Evolutionary conservation across 2,329 filamentous ascomycete species (phyloP).

Genomic region (Grosmannia serpens): DNA sequence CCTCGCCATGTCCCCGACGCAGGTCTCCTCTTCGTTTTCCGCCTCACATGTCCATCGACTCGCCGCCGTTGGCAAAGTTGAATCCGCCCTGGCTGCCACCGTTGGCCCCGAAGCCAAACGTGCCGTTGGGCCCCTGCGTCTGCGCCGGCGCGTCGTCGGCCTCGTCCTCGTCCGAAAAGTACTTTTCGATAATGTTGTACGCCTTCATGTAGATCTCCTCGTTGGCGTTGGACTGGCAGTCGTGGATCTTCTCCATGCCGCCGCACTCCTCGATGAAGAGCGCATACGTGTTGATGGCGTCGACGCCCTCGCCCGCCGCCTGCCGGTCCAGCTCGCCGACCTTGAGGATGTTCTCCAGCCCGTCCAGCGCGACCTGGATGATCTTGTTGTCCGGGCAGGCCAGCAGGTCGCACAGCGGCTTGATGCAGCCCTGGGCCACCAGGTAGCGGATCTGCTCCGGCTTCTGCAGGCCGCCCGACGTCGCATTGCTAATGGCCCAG

Average conservation of each 20-base stretch:
- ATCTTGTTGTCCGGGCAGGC: conserved; percentile 99
- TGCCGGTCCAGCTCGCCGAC: conserved; percentile 98
- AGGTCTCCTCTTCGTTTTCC: background rate
- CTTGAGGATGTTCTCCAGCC: conserved; percentile 98
- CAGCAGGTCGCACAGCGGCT: conserved; percentile 89
- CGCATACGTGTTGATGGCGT: conserved; percentile 89
- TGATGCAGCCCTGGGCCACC: conserved; percentile 89
- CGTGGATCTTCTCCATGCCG: conserved; percentile 99
- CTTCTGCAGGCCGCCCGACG: conserved; percentile 94
- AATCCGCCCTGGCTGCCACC: conserved; percentile 62
- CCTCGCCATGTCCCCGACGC: too few relatives aligned
- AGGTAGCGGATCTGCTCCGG: conserved; percentile 97
- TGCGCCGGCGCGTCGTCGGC: conserved; percentile 72
- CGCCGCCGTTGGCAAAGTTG: conserved; percentile 72
- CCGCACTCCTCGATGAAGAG: conserved; percentile 97
- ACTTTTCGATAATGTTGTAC: conserved; percentile 99
- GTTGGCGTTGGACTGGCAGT: conserved; percentile 99
- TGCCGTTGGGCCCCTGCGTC: conserved; percentile 54
- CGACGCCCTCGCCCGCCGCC: conserved; percentile 58
- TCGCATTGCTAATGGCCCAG: conserved; percentile 99
- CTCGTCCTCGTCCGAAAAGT: conserved; percentile 98
- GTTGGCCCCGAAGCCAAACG: conserved; percentile 68
- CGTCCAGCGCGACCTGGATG: conserved; percentile 95
- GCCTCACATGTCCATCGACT: conserved; percentile 54
- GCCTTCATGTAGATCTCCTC: conserved; percentile 99